These are phyloP conservation scores for Suillus plorans DNA, from an alignment of 768 basidiomycete genomes.

Conservation along the genomic window DNA sequence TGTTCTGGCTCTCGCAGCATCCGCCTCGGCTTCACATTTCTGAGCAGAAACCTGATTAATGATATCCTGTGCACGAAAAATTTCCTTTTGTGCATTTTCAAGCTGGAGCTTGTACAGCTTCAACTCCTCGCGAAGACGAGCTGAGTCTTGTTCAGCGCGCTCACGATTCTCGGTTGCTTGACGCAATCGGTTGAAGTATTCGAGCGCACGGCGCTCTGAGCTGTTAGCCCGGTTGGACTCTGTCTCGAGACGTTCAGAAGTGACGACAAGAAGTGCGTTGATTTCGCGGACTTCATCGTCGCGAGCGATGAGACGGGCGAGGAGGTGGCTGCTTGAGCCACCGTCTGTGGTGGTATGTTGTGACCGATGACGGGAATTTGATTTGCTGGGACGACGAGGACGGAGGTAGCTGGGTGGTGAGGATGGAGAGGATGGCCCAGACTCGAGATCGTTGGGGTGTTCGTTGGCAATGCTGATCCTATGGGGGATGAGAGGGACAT, in stretches of 20 bases:
- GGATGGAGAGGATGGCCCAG: slow-evolving; percentile 26
- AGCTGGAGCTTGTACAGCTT: slow-evolving; percentile 45
- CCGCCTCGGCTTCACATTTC: slow-evolving; percentile 45
- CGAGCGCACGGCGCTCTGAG: slow-evolving; percentile 48
- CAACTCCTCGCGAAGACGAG: slow-evolving; percentile 41
- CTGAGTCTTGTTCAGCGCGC: slow-evolving; percentile 37
- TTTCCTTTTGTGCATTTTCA: slow-evolving; percentile 44
- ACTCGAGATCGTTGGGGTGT: slow-evolving; percentile 32
- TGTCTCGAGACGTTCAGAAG: slow-evolving; percentile 35
- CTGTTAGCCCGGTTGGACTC: slow-evolving; percentile 43
- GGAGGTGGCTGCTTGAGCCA: slow-evolving; percentile 29
- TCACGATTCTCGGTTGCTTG: slow-evolving; percentile 39
- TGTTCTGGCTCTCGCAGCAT: slow-evolving; percentile 44
- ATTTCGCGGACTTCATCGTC: slow-evolving; percentile 34
- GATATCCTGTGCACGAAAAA: slow-evolving; percentile 41
- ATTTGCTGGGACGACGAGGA: slow-evolving; percentile 24
- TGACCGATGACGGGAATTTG: slow-evolving; percentile 27
- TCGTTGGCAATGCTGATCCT: slow-evolving; percentile 27
- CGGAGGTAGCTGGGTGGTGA: slow-evolving; percentile 20
- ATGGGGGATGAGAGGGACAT: background rate
- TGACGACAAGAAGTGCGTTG: slow-evolving; percentile 25
- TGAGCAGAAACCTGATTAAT: slow-evolving; percentile 42
- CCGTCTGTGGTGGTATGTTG: slow-evolving; percentile 24
- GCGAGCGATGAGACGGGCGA: slow-evolving; percentile 27
- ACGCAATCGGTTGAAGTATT: slow-evolving; percentile 42